Conservation (phyloP, 179 eudicot species). For the Actinidia chinensis region DNA sequence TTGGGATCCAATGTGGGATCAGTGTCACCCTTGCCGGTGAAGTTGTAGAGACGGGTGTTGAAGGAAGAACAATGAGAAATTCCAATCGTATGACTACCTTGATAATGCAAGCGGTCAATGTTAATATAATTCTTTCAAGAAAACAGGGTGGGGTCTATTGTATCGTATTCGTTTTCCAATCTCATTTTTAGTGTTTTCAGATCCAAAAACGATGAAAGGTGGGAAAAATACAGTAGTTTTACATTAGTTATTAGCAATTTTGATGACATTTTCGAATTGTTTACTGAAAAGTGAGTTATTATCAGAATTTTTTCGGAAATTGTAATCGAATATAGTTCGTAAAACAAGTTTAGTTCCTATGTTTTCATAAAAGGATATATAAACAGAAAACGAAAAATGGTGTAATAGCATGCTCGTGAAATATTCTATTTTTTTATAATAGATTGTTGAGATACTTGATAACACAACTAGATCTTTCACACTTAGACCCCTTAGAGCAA, state of each 20-base stretch:
- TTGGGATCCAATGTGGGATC: conserved; percentile 46
- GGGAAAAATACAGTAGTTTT: not conserved
- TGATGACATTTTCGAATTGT: not conserved
- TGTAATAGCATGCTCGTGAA: conserved; percentile 12
- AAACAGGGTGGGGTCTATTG: too few relatives aligned
- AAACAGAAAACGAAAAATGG: not conserved
- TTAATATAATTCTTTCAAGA: too few relatives aligned
- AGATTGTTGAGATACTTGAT: conserved; percentile 51
- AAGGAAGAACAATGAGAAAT: conserved; percentile 48
- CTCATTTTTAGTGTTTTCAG: too few relatives aligned
- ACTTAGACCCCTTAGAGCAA: conserved; percentile 31
- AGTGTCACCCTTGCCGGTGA: conserved; percentile 48
- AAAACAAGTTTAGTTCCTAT: too few relatives aligned
- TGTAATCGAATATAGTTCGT: too few relatives aligned
- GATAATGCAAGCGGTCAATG: too few relatives aligned
- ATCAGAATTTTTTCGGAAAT: too few relatives aligned
- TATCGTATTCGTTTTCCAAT: too few relatives aligned
- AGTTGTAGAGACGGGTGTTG: conserved; percentile 47
- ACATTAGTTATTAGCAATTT: not conserved
- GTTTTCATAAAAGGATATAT: too few relatives aligned
- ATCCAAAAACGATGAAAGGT: too few relatives aligned
- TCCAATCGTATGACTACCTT: conserved; percentile 51
- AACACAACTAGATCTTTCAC: conserved; percentile 48
- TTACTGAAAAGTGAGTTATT: not conserved
- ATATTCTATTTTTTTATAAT: not conserved